Evolutionary conservation across 371 early-diverging fungal species (phyloP), one percentile per base, ranked within the genome.

Genomic region (Funneliformis caledonium): DNA sequence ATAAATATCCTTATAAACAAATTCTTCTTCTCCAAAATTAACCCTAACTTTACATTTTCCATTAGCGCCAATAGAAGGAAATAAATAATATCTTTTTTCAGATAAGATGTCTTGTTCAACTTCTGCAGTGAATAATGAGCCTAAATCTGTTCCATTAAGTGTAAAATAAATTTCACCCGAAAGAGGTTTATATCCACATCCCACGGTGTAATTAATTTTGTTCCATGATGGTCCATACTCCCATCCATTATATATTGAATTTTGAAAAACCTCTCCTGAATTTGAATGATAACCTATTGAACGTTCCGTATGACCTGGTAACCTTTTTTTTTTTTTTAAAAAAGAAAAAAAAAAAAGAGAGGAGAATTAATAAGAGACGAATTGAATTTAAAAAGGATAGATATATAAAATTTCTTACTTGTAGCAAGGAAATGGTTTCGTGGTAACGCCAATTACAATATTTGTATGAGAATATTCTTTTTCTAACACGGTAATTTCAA

Each of bases 111-210:
- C 43, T 85, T 86, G 61, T 84, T 56, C 56, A 19, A 56, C 56
- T 16, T 56, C 56, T 0, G 56, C 7, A 56, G 56, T 56, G 7
- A 19, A 88, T 6, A 89, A 89, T 72, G 88, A 88, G 37, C 89
- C 89, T 19, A 89, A 47, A 76, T 85, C 87, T 42, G 86, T 86
- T 37, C 95, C 95, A 82, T 94, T 94, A 65, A 88, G 86, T 14
- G 95, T 94, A 76, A 93, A 94, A 84, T 93, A 94, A 47, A 94
- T 83, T 1, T 90, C 88, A 45, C 95, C 94, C 72, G 91, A 88
- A 72, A 89, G 89, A 73, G 92, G 93, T 81, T 92, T 88, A 84
- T 92, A 92, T 10, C 94, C 94, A 42, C 93, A 90, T n/a, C 95
- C 95, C 61, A 94, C 89, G 9, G 92, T 91, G 83, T 94, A 94